These are phyloP conservation scores for Rhodosporidiobolus sp. DNA, from an alignment of 768 basidiomycete genomes.

Conservation along the genomic window DNA sequence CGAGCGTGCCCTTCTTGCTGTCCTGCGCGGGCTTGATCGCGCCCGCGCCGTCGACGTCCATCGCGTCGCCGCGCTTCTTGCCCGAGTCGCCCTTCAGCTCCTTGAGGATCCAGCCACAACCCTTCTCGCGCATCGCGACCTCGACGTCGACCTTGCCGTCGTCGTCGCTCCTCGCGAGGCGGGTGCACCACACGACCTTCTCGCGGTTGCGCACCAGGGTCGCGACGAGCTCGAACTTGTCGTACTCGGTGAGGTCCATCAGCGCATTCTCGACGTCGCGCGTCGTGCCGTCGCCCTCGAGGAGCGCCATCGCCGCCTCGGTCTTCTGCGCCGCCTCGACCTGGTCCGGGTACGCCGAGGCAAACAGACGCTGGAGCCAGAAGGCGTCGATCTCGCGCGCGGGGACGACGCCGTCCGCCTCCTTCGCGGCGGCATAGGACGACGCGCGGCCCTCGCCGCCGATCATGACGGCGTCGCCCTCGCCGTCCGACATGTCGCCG, in stretches of 20 bases:
- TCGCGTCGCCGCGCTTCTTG: constrained; percentile 56
- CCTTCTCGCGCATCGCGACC: constrained; percentile 97
- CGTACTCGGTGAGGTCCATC: constrained; percentile 93
- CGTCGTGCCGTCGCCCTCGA: constrained; percentile 77
- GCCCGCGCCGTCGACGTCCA: constrained; percentile 65
- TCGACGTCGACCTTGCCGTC: constrained; percentile 89
- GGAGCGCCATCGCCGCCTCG: constrained; percentile 72
- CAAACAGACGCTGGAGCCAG: constrained; percentile 95
- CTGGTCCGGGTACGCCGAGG: constrained; percentile 86
- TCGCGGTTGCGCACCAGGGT: constrained; percentile 93
- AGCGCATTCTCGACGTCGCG: constrained; percentile 94
- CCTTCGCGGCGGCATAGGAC: constrained; percentile 52
- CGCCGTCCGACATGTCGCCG: constrained; percentile 59
- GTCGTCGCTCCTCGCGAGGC: constrained; percentile 80
- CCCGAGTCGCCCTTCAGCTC: constrained; percentile 68
- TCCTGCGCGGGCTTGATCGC: constrained; percentile 55
- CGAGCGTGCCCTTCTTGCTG: constrained; percentile 79
- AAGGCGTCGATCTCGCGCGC: constrained; percentile 92
- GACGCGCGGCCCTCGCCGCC: constrained; percentile 62
- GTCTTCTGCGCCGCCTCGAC: constrained; percentile 92
- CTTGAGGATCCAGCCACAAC: constrained; percentile 89
- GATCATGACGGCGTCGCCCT: constrained; percentile 66
- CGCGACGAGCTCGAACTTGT: constrained; percentile 79
- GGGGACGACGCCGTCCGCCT: constrained; percentile 70
- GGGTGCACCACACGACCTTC: constrained; percentile 95